These are phyloP conservation scores for Phylloporus sp. DNA, from an alignment of 768 basidiomycete genomes.

Conservation along the genomic window DNA sequence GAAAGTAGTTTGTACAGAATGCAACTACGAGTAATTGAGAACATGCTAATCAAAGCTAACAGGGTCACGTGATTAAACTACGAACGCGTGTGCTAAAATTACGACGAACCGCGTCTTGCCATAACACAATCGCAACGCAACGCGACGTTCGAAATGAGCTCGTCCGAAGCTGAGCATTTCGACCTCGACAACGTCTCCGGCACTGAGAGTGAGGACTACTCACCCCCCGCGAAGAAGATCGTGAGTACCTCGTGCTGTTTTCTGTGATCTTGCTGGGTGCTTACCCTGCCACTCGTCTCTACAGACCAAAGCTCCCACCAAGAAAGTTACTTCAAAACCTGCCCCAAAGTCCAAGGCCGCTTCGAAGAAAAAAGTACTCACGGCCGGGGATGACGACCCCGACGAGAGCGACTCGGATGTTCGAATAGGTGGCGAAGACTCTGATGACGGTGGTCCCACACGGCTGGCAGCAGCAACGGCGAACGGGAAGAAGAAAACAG, in stretches of 20 bases:
- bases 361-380: conserved; percentile 68
- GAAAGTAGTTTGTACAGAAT: too few relatives aligned
- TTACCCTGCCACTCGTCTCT: conserved; percentile 17
- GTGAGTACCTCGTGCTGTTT: conserved; percentile 10
- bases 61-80: conserved; percentile 13
- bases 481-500: conserved; percentile 74
- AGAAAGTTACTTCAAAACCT: conserved; percentile 40
- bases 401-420: conserved; percentile 44
- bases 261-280: conserved; percentile 1
- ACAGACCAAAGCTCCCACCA: conserved; percentile 36
- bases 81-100: conserved; percentile 15
- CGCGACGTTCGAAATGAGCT: conserved; percentile 53
- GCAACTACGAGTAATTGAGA: too few relatives aligned
- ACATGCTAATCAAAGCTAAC: too few relatives aligned
- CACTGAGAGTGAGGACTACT: conserved; percentile 65
- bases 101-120: neutral
- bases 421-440: conserved; percentile 36
- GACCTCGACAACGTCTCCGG: conserved; percentile 55
- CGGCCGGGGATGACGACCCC: conserved; percentile 61
- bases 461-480: conserved; percentile 24
- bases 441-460: conserved; percentile 37
- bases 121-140: neutral
- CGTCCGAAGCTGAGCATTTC: conserved; percentile 69
- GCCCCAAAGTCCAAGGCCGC: conserved; percentile 48
- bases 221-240: conserved; percentile 57